Percentiles rank a stretch among this genome's conserved stretches.
phyloP scores from a whole-genome alignment of 2,329 filamentous ascomycete species.

The Rugonectria rugulosa region DNA sequence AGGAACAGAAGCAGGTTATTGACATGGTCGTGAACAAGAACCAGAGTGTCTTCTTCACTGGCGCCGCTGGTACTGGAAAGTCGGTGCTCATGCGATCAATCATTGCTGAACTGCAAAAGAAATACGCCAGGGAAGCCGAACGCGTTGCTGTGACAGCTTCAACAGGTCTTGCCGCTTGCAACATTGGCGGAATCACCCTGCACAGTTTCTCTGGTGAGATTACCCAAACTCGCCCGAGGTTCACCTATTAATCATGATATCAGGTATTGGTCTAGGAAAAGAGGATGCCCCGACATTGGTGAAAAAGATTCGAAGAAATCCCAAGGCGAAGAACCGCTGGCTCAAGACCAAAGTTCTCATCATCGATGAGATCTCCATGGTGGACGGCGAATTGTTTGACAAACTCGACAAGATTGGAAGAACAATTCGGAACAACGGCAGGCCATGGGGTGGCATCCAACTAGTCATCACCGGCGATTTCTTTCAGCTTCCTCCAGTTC shows the following conservation, averaged over 20 bases:
- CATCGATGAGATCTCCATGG: slow-evolving; percentile 98
- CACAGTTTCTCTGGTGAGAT: slow-evolving; percentile 85
- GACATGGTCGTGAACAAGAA: slow-evolving; percentile 80
- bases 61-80: slow-evolving; percentile 95
- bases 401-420: slow-evolving; percentile 91
- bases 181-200: slow-evolving; percentile 93
- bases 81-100: slow-evolving; percentile 95
- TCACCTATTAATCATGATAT: slow-evolving; percentile 2
- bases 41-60: slow-evolving; percentile 97
- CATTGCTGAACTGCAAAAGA: slow-evolving; percentile 80
- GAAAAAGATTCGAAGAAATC: slow-evolving; percentile 89
- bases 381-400: slow-evolving; percentile 95
- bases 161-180: slow-evolving; percentile 94
- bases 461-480: slow-evolving; percentile 96
- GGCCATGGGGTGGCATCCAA: slow-evolving; percentile 95
- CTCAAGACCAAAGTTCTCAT: slow-evolving; percentile 85
- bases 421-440: slow-evolving; percentile 85
- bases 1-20: slow-evolving; percentile 85
- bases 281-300: slow-evolving; percentile 81
- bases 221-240: background rate
- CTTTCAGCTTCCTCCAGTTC: slow-evolving; percentile 95
- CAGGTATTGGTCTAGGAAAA: slow-evolving; percentile 86
- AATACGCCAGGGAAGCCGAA: slow-evolving; percentile 79
- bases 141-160: slow-evolving; percentile 93
- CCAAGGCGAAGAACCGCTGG: slow-evolving; percentile 90